A percentile compares a stretch with the other conserved stretches of the same genome.
Conservation (phyloP, 2,329 filamentous ascomycete genomes). For the Scytalidium lignicola region DNA sequence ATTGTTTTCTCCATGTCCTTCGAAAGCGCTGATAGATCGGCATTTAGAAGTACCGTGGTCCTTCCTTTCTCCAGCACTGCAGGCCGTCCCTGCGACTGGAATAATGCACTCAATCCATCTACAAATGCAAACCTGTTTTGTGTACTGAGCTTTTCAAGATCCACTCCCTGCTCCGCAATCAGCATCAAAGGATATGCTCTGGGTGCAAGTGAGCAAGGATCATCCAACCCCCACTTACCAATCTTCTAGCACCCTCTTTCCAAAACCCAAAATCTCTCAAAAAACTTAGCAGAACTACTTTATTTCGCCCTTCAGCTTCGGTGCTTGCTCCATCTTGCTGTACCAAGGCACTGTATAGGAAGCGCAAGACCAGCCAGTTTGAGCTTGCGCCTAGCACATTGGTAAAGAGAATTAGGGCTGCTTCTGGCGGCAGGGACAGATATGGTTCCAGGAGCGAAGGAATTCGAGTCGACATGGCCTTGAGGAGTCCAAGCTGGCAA, state of each 20-base stretch:
- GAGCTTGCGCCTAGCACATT: constrained; percentile 59
- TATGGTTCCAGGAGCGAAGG: constrained; percentile 63
- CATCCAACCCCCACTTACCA: constrained; percentile 43
- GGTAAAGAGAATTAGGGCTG: constrained; percentile 62
- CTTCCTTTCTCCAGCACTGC: neutral
- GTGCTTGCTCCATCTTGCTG: constrained; percentile 25
- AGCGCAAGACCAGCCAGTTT: constrained; percentile 61
- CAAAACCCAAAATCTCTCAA: constrained; percentile 75
- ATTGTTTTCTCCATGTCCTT: constrained; percentile 16
- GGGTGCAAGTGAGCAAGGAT: neutral
- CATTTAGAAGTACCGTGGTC: constrained; percentile 11
- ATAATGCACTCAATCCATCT: constrained; percentile 49
- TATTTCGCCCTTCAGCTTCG: constrained; percentile 30
- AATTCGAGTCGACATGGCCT: constrained; percentile 23
- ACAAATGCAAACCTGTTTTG: constrained; percentile 65
- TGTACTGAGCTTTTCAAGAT: constrained; percentile 56
- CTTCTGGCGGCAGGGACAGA: constrained; percentile 50
- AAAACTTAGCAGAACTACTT: constrained; percentile 77
- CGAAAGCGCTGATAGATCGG: constrained; percentile 12
- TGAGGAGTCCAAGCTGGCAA: neutral
- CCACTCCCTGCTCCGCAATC: constrained; percentile 53
- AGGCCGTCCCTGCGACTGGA: constrained; percentile 11
- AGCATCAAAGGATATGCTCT: constrained; percentile 1
- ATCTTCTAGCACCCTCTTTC: constrained; percentile 62
- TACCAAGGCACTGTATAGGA: constrained; percentile 32